phyloP scores from a whole-genome alignment of 192 early-diverging fungal species.

The Haplosporangium gracile region DNA sequence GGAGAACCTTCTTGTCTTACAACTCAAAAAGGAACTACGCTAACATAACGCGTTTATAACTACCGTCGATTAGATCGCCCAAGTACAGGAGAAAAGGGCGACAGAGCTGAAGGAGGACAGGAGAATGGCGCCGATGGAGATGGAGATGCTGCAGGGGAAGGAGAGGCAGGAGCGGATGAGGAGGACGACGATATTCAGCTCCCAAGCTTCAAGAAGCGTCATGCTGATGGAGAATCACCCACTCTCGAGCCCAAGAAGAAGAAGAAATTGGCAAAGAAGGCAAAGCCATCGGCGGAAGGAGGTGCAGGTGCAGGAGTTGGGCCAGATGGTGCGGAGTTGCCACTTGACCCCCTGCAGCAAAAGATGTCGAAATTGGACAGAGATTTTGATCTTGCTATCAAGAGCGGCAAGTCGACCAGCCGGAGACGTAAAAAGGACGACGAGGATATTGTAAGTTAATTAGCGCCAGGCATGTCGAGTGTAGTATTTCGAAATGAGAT shows the following conservation, averaged over 20 bases:
- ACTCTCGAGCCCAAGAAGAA: conserved; percentile 49
- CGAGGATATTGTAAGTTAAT: conserved; percentile 30
- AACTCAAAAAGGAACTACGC: neutral
- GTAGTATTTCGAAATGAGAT: no score
- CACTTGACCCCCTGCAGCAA: conserved; percentile 36
- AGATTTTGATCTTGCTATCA: conserved; percentile 45
- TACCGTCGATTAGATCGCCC: conserved; percentile 21
- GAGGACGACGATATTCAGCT: conserved; percentile 33
- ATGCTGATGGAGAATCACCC: conserved; percentile 30
- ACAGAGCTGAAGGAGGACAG: neutral
- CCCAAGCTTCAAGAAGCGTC: conserved; percentile 44
- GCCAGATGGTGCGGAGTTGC: conserved; percentile 15
- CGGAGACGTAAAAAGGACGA: conserved; percentile 49
- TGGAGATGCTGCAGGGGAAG: neutral
- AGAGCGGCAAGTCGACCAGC: conserved; percentile 40
- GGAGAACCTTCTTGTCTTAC: neutral
- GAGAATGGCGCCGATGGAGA: conserved; percentile 9
- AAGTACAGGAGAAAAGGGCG: conserved; percentile 1
- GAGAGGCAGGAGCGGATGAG: conserved; percentile 7
- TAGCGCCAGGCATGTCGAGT: no score
- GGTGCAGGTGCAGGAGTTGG: neutral
- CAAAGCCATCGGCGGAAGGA: neutral
- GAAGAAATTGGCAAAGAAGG: conserved; percentile 23
- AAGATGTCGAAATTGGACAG: conserved; percentile 37
- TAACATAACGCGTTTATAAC: no score